Base-by-base conservation (phyloP, 441 rosid species). In the Erysimum pusillum region DNA sequence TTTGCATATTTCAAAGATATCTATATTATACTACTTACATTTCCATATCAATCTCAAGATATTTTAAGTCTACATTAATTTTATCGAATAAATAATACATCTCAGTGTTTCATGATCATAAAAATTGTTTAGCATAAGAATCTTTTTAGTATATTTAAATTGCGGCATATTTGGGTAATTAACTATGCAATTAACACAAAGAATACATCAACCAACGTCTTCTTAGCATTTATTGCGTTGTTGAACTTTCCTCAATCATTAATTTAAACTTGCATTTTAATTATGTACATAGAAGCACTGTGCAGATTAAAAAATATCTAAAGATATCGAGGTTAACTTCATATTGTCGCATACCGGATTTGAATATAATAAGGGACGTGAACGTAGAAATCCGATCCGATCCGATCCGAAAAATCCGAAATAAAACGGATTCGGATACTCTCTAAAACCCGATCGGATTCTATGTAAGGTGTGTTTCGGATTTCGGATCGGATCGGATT, bases 161-260 rank as follows among this genome's bases (percentile, higher is more conserved):
- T n/a, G 18, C 11, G 6, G 62, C n/a, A n/a, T 20, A 34, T 58
- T 34, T 58, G 42, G 13, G 9, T n/a, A 8, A 2, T 14, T 8
- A n/a, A 17, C 13, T 31, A 56, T 17, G 41, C 7, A 42, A 12
- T 39, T 10, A 51, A 20, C 17, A 44, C 4, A 65, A 6, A 17
- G 10, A 31, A 32, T 25, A 17, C 28, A 32, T 32, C 36, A 58
- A 48, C 67, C 61, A 48, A 6, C 62, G 6, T 59, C 35, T 54
- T 74, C 71, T 9, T 44, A 64, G 48, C 31, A 59, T 7, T 10
- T 36, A 38, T 49, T 15, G 20, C 75, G 15, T 61, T 46, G 28
- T 25, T 25, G 41, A n/a, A 28, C 3, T 15, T 18, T 51, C 14
- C 38, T 17, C 51, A 49, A 6, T 18, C 39, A 60, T 71, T 39